phyloP scores from a whole-genome alignment of 495 filamentous ascomycete genomes.

The Amorphotheca resinae region DNA sequence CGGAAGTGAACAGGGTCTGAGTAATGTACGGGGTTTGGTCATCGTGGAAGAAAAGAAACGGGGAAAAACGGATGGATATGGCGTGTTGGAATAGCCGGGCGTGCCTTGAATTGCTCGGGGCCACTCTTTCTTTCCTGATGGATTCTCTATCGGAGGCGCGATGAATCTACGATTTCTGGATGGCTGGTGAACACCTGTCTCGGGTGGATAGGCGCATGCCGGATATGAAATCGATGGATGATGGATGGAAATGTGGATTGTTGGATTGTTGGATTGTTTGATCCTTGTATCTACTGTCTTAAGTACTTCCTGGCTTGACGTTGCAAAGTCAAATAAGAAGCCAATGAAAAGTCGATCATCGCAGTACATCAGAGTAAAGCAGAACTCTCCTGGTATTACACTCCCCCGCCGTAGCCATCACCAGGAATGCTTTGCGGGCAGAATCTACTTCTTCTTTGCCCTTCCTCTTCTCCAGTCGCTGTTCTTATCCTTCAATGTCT shows the following conservation, averaged over 20 bases:
- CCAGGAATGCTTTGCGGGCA: no score
- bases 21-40: background rate
- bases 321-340: background rate
- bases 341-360: background rate
- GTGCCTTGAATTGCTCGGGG: background rate
- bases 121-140: background rate
- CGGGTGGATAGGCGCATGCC: background rate
- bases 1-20: background rate
- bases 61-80: no score
- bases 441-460: no score
- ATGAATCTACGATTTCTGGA: background rate
- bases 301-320: background rate
- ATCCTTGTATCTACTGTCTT: slow-evolving; percentile 1
- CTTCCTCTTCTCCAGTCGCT: no score
- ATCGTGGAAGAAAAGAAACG: no score
- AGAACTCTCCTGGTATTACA: background rate
- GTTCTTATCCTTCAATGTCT: no score
- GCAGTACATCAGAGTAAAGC: no score
- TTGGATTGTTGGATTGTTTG: background rate
- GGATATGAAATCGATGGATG: background rate
- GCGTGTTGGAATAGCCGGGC: background rate
- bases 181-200: background rate
- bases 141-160: background rate
- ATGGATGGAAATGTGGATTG: background rate
- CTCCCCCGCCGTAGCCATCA: no score